phyloP scores from a whole-genome alignment of 2,329 filamentous ascomycete genomes.

The Cercospora janseana region DNA sequence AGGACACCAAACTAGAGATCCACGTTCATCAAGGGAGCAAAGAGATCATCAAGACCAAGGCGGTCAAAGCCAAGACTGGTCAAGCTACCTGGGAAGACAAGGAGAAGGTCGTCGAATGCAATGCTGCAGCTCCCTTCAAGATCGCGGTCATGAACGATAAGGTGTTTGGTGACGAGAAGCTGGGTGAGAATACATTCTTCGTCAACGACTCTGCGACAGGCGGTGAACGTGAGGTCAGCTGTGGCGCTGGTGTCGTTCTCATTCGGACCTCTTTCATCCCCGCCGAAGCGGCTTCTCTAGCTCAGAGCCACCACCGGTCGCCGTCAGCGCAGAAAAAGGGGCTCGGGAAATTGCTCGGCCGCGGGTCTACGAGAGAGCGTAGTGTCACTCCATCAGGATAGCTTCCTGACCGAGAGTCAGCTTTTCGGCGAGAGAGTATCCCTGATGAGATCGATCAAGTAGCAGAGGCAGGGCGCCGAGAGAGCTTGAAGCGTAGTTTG shows the following conservation, averaged over 20 bases:
- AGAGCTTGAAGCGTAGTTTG: conserved; percentile 9
- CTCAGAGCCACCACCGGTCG: conserved; percentile 16
- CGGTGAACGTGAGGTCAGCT: conserved; percentile 66
- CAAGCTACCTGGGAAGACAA: conserved; percentile 63
- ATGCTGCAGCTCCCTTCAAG: conserved; percentile 82
- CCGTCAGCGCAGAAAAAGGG: conserved; percentile 26
- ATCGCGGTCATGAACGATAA: conserved; percentile 81
- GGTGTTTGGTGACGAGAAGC: conserved; percentile 77
- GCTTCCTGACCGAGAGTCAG: conserved; percentile 16
- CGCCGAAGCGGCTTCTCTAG: conserved; percentile 28
- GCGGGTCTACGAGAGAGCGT: conserved; percentile 23
- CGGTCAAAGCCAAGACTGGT: conserved; percentile 70
- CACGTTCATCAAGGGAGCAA: conserved; percentile 55
- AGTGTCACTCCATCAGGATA: conserved; percentile 36
- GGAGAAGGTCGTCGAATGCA: conserved; percentile 63
- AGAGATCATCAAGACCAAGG: conserved; percentile 87
- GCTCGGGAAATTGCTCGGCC: conserved; percentile 31
- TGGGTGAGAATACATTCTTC: conserved; percentile 86
- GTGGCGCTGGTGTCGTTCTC: conserved; percentile 76
- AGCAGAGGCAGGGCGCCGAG: conserved; percentile 4
- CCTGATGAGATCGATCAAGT: not conserved
- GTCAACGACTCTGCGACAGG: conserved; percentile 74
- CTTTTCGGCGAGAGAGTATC: not conserved
- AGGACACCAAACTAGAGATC: conserved; percentile 39
- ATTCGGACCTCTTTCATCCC: conserved; percentile 34